Percentiles rank a stretch among this genome's conserved stretches.
These are phyloP conservation scores for Tetrahymena borealis DNA, from an alignment of 73 alveolate genomes.

Conservation along the genomic window DNA sequence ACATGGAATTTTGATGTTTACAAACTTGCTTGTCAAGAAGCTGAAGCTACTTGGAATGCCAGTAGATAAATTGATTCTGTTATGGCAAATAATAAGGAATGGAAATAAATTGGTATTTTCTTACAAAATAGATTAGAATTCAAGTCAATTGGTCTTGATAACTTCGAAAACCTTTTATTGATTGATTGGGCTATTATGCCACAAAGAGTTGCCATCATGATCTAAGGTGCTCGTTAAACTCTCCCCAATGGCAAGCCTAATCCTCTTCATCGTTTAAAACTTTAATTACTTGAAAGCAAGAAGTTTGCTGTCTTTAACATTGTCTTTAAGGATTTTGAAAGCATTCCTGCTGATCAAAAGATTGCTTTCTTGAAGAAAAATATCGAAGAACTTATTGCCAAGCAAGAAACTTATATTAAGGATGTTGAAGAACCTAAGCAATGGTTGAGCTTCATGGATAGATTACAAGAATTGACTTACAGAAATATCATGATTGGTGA, in stretches of 20 bases:
- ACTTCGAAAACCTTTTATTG: neutral
- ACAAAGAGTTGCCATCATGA: neutral
- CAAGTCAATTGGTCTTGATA: neutral
- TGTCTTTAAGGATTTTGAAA: neutral
- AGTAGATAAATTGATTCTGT: neutral
- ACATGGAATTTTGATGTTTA: neutral
- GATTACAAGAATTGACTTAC: neutral
- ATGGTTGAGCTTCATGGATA: neutral
- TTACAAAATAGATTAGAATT: neutral
- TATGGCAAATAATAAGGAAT: neutral
- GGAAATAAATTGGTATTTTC: neutral
- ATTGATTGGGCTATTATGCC: neutral
- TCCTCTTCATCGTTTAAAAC: neutral
- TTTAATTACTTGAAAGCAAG: neutral
- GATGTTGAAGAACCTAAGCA: neutral
- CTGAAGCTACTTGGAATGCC: neutral
- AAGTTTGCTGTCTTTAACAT: neutral
- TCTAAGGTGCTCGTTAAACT: neutral
- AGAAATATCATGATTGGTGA: slow-evolving; percentile 2
- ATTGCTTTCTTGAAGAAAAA: neutral
- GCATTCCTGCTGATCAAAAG: neutral
- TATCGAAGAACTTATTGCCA: neutral
- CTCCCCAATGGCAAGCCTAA: neutral
- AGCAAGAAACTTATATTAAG: neutral
- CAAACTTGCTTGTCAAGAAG: neutral